phyloP scores from a whole-genome alignment of 2,329 filamentous ascomycete species.

The Cryphonectria japonica region DNA sequence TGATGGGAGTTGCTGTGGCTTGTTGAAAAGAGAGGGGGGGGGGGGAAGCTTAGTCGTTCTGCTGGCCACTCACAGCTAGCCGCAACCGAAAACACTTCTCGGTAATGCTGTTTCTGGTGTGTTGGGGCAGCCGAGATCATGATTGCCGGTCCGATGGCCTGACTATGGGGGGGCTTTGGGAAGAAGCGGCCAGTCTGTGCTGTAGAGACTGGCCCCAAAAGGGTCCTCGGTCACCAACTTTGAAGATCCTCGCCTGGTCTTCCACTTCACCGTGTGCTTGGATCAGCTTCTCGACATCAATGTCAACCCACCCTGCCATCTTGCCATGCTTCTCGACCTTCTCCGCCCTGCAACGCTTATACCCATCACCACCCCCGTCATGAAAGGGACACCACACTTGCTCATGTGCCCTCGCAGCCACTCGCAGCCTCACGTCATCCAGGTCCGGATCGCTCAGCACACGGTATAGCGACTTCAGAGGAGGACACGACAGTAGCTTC shows the following conservation, averaged over 20 bases:
- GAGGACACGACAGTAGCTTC: conserved; percentile 18
- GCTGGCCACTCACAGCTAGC: background rate
- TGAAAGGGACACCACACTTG: conserved; percentile 50
- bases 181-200: background rate
- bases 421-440: conserved; percentile 43
- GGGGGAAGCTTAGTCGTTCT: background rate
- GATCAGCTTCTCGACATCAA: conserved; percentile 36
- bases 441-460: conserved; percentile 52
- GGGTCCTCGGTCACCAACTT: conserved; percentile 12
- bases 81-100: background rate
- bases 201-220: too few relatives aligned
- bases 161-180: background rate
- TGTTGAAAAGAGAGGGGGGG: background rate
- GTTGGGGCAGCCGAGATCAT: background rate
- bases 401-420: conserved; percentile 41
- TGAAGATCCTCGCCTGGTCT: conserved; percentile 14
- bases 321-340: background rate
- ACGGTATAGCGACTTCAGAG: conserved; percentile 41
- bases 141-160: background rate
- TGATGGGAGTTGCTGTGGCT: background rate
- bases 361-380: conserved; percentile 9
- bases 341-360: background rate
- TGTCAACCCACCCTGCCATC: conserved; percentile 29
- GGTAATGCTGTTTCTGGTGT: background rate
- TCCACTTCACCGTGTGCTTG: conserved; percentile 21